These are phyloP conservation scores for Ricinus communis DNA, from an alignment of 345 rosid genomes.

Conservation along the genomic window DNA sequence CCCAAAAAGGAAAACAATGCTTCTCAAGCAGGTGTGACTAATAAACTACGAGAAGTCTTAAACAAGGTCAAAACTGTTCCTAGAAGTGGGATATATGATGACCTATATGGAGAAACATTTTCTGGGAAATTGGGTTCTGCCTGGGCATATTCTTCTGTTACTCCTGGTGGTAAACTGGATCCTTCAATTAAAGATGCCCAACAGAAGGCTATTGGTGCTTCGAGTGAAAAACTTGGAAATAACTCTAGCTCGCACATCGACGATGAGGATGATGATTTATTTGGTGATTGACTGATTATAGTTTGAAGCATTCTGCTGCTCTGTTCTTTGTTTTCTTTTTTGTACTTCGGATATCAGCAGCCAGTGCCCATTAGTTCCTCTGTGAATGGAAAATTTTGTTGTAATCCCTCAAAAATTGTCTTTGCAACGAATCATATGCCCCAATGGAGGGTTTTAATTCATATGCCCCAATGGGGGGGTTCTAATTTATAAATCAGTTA, in stretches of 20 bases:
- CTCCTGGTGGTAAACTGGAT: slow-evolving; percentile 23
- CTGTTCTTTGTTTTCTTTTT: background rate
- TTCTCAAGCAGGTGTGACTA: slow-evolving; percentile 58
- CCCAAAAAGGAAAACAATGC: slow-evolving; percentile 42
- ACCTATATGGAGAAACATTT: slow-evolving; percentile 74
- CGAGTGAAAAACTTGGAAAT: slow-evolving; percentile 27
- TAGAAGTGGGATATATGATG: slow-evolving; percentile 64
- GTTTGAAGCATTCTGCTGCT: slow-evolving; percentile 8
- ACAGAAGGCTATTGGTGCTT: slow-evolving; percentile 24
- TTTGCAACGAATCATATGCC: slow-evolving; percentile 12
- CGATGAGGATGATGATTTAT: slow-evolving; percentile 76
- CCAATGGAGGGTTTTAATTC: too few species aligned
- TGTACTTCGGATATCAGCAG: slow-evolving; percentile 14
- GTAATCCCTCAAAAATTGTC: slow-evolving; percentile 26
- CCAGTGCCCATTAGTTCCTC: slow-evolving; percentile 21
- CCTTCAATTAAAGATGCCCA: slow-evolving; percentile 34
- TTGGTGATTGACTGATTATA: slow-evolving; percentile 62
- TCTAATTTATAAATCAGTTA: background rate
- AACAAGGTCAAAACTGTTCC: slow-evolving; percentile 57
- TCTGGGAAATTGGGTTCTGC: slow-evolving; percentile 71
- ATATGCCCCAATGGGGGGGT: background rate
- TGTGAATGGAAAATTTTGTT: slow-evolving; percentile 38
- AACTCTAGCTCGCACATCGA: slow-evolving; percentile 29
- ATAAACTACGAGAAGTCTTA: slow-evolving; percentile 70
- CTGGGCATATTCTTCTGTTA: slow-evolving; percentile 63